Evolutionary conservation across 345 rosid genomes (phyloP).

Genomic region (Populus alba): DNA sequence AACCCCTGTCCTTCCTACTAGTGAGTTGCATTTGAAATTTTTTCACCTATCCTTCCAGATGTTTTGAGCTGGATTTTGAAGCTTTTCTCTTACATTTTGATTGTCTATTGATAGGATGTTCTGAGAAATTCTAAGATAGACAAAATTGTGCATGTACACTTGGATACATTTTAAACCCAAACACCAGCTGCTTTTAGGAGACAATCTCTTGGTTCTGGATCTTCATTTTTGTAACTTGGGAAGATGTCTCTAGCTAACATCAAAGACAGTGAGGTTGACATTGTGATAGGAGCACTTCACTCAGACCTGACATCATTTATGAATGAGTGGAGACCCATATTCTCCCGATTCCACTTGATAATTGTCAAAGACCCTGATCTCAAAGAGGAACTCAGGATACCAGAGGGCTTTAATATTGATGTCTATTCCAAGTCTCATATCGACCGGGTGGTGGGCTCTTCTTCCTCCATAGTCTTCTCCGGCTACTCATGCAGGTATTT

Average conservation of each 20-base stretch:
- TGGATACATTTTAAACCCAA: constrained; percentile 3
- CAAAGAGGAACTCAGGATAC: constrained; percentile 74
- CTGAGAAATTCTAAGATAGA: constrained; percentile 53
- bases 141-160: background rate
- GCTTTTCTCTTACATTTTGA: constrained; percentile 14
- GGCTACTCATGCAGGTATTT: constrained; percentile 91
- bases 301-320: constrained; percentile 68
- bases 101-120: constrained; percentile 46
- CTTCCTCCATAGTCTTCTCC: constrained; percentile 57
- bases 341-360: constrained; percentile 73
- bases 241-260: constrained; percentile 55
- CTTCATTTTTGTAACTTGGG: constrained; percentile 10
- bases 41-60: background rate
- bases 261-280: constrained; percentile 71
- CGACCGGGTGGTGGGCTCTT: constrained; percentile 54
- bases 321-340: constrained; percentile 69
- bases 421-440: constrained; percentile 70
- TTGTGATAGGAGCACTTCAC: constrained; percentile 85
- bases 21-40: constrained; percentile 41
- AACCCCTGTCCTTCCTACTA: constrained; percentile 74
- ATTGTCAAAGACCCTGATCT: constrained; percentile 93
- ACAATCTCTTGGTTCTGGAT: constrained; percentile 7
- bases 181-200: constrained; percentile 6
- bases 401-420: constrained; percentile 71
- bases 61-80: constrained; percentile 8